Evolutionary conservation across 1,284 basidiomycete species (phyloP).

Genomic region (Irpex sp.): DNA sequence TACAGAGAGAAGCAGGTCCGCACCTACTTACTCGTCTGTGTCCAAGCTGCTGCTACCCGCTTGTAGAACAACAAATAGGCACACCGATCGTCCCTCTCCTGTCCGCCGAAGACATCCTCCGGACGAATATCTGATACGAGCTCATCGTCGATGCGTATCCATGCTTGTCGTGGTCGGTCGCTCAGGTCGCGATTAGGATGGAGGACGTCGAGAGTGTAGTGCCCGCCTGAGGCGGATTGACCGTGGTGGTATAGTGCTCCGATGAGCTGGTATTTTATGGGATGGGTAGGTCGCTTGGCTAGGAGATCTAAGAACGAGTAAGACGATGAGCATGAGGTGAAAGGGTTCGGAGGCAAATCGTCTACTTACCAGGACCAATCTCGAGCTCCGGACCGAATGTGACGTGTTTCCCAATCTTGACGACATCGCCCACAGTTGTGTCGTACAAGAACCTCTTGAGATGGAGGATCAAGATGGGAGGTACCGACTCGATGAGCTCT

Average conservation of each 20-base stretch:
- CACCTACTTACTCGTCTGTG: conserved; percentile 6
- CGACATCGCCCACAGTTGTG: conserved; percentile 70
- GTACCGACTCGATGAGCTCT: conserved; percentile 83
- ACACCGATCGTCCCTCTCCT: conserved; percentile 62
- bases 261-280: conserved; percentile 79
- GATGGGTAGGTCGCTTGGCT: conserved; percentile 45
- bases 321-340: neutral
- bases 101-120: conserved; percentile 73
- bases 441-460: conserved; percentile 95
- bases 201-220: conserved; percentile 92
- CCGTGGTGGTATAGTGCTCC: conserved; percentile 98
- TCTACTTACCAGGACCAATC: conserved; percentile 57
- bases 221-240: conserved; percentile 85
- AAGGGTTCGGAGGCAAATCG: too few relatives aligned
- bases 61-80: conserved; percentile 91
- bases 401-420: conserved; percentile 85
- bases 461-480: conserved; percentile 86
- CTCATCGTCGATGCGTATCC: conserved; percentile 95
- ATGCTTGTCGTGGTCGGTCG: conserved; percentile 52
- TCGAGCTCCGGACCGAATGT: conserved; percentile 78
- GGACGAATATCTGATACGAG: conserved; percentile 74
- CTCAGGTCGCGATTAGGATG: conserved; percentile 67
- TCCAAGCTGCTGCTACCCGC: conserved; percentile 31
- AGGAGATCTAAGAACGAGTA: conserved; percentile 55
- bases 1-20: neutral